phyloP scores from a whole-genome alignment of 306 rosid species.

The Vicia villosa region DNA sequence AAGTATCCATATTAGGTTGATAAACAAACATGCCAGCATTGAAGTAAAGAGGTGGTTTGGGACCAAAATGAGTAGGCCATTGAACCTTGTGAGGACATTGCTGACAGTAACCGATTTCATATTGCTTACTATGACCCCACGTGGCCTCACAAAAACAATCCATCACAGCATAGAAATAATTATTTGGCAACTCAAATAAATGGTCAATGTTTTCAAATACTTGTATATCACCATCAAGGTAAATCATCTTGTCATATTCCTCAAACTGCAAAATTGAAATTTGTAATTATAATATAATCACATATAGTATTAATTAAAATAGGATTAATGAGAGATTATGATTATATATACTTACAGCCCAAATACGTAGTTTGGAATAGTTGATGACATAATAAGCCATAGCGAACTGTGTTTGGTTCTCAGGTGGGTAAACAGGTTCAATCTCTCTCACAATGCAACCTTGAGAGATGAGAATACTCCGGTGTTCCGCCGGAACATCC shows the following conservation, averaged over 20 bases:
- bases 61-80: conserved; percentile 60
- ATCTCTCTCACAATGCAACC: conserved; percentile 75
- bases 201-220: conserved; percentile 74
- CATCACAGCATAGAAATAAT: conserved; percentile 69
- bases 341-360: conserved; percentile 41
- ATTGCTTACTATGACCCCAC: conserved; percentile 63
- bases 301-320: too few relatives aligned
- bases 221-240: conserved; percentile 79
- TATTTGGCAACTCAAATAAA: conserved; percentile 57
- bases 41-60: conserved; percentile 84
- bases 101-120: conserved; percentile 71
- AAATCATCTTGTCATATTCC: conserved; percentile 82
- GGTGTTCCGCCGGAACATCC: conserved; percentile 78
- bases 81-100: conserved; percentile 69
- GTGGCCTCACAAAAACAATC: conserved; percentile 82
- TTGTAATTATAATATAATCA: not conserved
- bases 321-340: not conserved
- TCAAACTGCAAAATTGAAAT: conserved; percentile 54
- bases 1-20: conserved; percentile 58
- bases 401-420: conserved; percentile 78
- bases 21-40: conserved; percentile 87
- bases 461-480: conserved; percentile 57
- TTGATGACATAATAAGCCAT: conserved; percentile 92
- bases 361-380: conserved; percentile 86
- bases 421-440: conserved; percentile 69